A percentile compares a stretch with the other conserved stretches of the same genome.
phyloP scores from a whole-genome alignment of 2,329 filamentous ascomycete genomes.

The Fonsecaea multimorphosa region DNA sequence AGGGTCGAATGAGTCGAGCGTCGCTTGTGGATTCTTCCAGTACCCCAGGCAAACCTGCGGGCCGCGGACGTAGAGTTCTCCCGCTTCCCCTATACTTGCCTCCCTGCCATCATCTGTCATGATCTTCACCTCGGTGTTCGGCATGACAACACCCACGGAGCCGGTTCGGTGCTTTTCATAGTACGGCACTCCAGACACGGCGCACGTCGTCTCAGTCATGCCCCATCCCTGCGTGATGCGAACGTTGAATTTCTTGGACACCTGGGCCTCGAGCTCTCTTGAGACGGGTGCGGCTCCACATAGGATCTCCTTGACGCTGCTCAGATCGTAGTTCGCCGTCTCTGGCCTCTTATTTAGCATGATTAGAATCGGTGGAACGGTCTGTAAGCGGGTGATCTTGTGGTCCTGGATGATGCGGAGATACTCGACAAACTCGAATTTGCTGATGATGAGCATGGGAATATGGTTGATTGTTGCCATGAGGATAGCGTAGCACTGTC shows the following conservation, averaged over 20 bases:
- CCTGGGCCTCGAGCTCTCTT: constrained; percentile 61
- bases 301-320: constrained; percentile 61
- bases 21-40: constrained; percentile 73
- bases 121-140: constrained; percentile 64
- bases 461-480: constrained; percentile 68
- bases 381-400: constrained; percentile 60
- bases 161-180: constrained; percentile 66
- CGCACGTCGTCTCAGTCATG: constrained; percentile 70
- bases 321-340: constrained; percentile 63
- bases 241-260: constrained; percentile 60
- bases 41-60: constrained; percentile 83
- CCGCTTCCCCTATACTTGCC: constrained; percentile 57
- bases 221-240: constrained; percentile 71
- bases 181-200: constrained; percentile 68
- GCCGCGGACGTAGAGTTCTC: constrained; percentile 72
- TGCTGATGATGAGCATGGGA: constrained; percentile 64
- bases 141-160: constrained; percentile 58
- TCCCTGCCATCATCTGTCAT: constrained; percentile 60
- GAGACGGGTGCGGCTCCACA: constrained; percentile 66
- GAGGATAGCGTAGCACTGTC: constrained; percentile 66
- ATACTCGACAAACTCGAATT: constrained; percentile 74
- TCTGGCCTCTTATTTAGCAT: constrained; percentile 61
- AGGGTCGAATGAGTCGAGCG: constrained; percentile 69
- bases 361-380: constrained; percentile 67
- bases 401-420: constrained; percentile 59